phyloP scores from a whole-genome alignment of 345 rosid species.

The Abelmoschus esculentus region DNA sequence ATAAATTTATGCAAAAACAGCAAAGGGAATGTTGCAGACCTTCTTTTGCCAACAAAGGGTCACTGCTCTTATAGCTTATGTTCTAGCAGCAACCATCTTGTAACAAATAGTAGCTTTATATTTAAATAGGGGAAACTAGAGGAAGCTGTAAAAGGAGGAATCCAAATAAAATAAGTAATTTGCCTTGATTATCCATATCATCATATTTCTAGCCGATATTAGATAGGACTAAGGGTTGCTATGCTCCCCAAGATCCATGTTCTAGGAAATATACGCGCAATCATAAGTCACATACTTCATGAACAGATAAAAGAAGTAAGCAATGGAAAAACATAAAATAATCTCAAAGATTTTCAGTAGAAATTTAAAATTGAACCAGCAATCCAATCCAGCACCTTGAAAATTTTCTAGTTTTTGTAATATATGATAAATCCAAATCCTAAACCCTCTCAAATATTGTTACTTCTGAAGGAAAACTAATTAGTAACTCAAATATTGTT shows the following conservation, averaged over 20 bases:
- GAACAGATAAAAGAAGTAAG: neutral
- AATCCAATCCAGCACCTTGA: neutral
- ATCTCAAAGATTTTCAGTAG: neutral
- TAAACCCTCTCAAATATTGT: too few species aligned
- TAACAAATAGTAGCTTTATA: neutral
- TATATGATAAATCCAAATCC: neutral
- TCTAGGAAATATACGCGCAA: neutral
- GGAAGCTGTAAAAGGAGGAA: neutral
- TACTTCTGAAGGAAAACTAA: neutral
- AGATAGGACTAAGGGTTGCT: neutral
- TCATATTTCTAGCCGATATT: neutral
- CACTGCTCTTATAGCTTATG: constrained; percentile 27
- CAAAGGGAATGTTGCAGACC: too few species aligned
- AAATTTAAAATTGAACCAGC: neutral
- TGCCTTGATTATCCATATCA: neutral
- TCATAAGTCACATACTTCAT: neutral
- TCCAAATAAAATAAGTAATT: neutral
- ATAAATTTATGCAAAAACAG: constrained; percentile 1
- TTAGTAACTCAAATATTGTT: neutral
- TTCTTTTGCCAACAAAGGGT: constrained; percentile 21
- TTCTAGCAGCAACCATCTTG: constrained; percentile 37
- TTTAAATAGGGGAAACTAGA: neutral
- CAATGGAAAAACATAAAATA: neutral
- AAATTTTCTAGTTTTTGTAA: neutral
- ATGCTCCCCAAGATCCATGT: neutral